Evolutionary conservation across 352 stramenopile species (phyloP).

Genomic region (Peronospora belbahrii): DNA sequence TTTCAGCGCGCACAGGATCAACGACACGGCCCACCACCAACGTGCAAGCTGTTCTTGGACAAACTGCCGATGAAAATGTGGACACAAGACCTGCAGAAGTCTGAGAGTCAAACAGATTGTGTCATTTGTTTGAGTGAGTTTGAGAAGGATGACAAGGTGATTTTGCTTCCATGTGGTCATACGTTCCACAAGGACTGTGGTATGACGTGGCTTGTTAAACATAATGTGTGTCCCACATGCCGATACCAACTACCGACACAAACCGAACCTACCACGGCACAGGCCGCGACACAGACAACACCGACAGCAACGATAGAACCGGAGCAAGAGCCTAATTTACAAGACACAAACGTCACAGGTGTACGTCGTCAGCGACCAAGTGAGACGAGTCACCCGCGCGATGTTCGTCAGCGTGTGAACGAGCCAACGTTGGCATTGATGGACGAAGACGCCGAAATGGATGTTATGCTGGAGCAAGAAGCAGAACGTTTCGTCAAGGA

Average conservation of each 20-base stretch:
- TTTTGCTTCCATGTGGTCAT: conserved; percentile 67
- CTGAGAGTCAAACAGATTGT: conserved; percentile 53
- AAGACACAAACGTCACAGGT: conserved; percentile 28
- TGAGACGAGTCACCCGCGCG: conserved; percentile 17
- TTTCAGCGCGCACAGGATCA: conserved; percentile 58
- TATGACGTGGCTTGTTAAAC: conserved; percentile 63
- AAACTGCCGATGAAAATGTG: conserved; percentile 58
- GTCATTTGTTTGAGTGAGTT: conserved; percentile 74
- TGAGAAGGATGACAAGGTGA: conserved; percentile 49
- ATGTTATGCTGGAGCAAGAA: conserved; percentile 57
- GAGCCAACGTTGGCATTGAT: conserved; percentile 6
- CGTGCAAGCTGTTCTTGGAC: conserved; percentile 60
- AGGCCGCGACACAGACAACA: conserved; percentile 1
- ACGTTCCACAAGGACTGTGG: conserved; percentile 74
- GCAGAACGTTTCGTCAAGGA: conserved; percentile 49
- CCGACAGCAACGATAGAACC: conserved; percentile 1
- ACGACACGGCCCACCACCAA: conserved; percentile 54
- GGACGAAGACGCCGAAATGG: conserved; percentile 34
- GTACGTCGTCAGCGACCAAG: conserved; percentile 33
- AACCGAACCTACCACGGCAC: conserved; percentile 1
- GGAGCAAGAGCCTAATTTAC: conserved; percentile 18
- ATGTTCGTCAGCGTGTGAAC: conserved; percentile 53
- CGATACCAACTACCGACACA: conserved; percentile 53
- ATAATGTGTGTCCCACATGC: conserved; percentile 78
- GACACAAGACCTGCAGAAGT: conserved; percentile 30